phyloP scores from a whole-genome alignment of 805 yeast genomes.

The Alloascoidea hylecoeti region DNA sequence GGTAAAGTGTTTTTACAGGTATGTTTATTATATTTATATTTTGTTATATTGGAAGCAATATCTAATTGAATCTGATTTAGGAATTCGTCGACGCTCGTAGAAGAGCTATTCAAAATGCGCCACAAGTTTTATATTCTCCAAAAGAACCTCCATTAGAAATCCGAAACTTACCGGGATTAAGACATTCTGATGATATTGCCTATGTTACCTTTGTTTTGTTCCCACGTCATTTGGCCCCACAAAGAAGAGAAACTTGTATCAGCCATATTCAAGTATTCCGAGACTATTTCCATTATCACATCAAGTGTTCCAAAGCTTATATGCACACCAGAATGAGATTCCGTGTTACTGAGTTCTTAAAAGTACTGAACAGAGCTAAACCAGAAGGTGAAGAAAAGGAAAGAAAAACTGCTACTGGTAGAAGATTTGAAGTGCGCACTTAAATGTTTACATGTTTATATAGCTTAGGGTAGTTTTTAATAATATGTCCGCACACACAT shows the following conservation, averaged over 20 bases:
- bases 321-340: conserved; percentile 97
- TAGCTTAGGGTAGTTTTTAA: too few relatives aligned
- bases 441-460: conserved; percentile 3
- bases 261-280: conserved; percentile 87
- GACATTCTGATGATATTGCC: conserved; percentile 29
- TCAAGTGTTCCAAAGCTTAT: conserved; percentile 95
- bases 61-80: conserved; percentile 11
- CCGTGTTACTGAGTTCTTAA: conserved; percentile 86
- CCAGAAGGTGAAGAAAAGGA: conserved; percentile 80
- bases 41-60: not conserved
- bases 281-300: conserved; percentile 96
- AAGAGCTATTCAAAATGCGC: conserved; percentile 93
- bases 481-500: too few relatives aligned
- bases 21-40: not conserved
- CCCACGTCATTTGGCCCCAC: conserved; percentile 60
- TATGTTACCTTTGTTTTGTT: conserved; percentile 62
- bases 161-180: conserved; percentile 24
- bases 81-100: conserved; percentile 95
- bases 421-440: conserved; percentile 35
- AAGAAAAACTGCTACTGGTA: conserved; percentile 61
- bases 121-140: conserved; percentile 88
- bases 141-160: conserved; percentile 89
- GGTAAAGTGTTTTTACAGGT: conserved; percentile 76
- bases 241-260: conserved; percentile 73
- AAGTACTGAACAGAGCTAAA: conserved; percentile 92